phyloP scores from a whole-genome alignment of 1,284 basidiomycete genomes.

The Fomitopsis schrenkii region DNA sequence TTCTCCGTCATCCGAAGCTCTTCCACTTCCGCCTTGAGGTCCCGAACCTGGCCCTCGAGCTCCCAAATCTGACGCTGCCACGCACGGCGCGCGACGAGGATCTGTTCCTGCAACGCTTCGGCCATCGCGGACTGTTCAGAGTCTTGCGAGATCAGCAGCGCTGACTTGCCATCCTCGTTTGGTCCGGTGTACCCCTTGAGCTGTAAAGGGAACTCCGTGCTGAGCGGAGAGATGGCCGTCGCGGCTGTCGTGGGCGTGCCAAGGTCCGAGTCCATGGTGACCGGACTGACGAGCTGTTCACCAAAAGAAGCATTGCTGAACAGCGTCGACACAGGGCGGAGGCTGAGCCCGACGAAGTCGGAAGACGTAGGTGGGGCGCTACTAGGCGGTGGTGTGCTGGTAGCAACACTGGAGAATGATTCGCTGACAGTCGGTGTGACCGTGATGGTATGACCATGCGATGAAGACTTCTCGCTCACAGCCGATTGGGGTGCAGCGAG shows the following conservation, averaged over 20 bases:
- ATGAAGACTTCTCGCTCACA: constrained; percentile 12
- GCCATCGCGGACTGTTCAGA: constrained; percentile 44
- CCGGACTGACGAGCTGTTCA: constrained; percentile 48
- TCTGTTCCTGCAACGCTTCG: constrained; percentile 57
- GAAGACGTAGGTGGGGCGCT: constrained; percentile 62
- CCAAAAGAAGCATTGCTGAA: constrained; percentile 68
- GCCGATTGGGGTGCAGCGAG: constrained; percentile 15
- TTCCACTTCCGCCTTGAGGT: constrained; percentile 64
- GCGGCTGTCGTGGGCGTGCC: constrained; percentile 42
- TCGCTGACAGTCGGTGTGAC: constrained; percentile 19
- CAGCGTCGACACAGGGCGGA: constrained; percentile 72
- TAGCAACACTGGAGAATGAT: constrained; percentile 8
- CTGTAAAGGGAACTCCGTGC: constrained; percentile 33
- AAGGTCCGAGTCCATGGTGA: constrained; percentile 34
- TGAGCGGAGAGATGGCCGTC: constrained; percentile 45
- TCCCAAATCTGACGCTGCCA: constrained; percentile 75
- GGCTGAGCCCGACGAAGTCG: constrained; percentile 60
- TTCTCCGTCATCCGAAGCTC: constrained; percentile 41
- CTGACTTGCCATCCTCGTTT: constrained; percentile 31
- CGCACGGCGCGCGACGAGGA: constrained; percentile 50
- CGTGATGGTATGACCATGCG: constrained; percentile 13
- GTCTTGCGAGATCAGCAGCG: constrained; percentile 28
- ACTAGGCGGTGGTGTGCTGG: constrained; percentile 30
- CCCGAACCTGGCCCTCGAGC: constrained; percentile 67
- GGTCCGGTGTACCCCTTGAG: constrained; percentile 23